Evolutionary conservation across 768 basidiomycete genomes (phyloP).

Genomic region (Antrodiella citrinella): DNA sequence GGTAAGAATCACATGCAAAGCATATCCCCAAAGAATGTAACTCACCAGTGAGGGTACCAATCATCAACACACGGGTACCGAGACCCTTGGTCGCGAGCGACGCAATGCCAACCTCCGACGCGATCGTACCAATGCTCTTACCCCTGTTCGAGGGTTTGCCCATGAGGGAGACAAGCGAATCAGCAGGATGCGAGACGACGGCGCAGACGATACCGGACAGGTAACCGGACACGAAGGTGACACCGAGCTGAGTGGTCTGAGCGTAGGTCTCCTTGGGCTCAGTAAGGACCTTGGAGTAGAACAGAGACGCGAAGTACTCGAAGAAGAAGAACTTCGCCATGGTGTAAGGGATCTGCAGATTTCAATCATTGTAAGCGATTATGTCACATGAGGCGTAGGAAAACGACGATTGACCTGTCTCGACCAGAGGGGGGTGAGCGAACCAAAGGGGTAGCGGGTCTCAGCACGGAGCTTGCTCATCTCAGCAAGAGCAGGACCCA

Average conservation of each 20-base stretch:
- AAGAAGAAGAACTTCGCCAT: conserved; percentile 99
- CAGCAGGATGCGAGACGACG: conserved; percentile 93
- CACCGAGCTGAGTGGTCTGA: conserved; percentile 78
- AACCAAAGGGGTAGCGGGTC: conserved; percentile 82
- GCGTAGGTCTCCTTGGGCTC: conserved; percentile 69
- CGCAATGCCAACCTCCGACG: conserved; percentile 57
- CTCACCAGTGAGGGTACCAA: conserved; percentile 29
- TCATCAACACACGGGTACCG: conserved; percentile 82
- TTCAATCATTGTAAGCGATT: too few relatives aligned
- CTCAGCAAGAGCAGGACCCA: conserved; percentile 61
- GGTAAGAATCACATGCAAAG: conserved; percentile 4
- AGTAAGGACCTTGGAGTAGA: conserved; percentile 84
- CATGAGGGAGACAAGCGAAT: conserved; percentile 88
- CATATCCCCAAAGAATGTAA: neutral
- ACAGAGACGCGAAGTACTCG: conserved; percentile 79
- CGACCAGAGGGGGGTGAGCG: conserved; percentile 80
- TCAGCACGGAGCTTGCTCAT: conserved; percentile 62
- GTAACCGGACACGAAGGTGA: conserved; percentile 89
- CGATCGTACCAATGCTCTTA: conserved; percentile 65
- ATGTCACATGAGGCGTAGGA: neutral
- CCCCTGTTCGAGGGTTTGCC: conserved; percentile 85
- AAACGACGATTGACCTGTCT: conserved; percentile 48
- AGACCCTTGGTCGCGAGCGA: conserved; percentile 78
- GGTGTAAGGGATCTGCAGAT: conserved; percentile 96
- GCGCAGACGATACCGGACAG: conserved; percentile 95